Evolutionary conservation across 345 rosid genomes (phyloP), one percentile per base, ranked within the genome.

Genomic region (Carallia pectinifolia): DNA sequence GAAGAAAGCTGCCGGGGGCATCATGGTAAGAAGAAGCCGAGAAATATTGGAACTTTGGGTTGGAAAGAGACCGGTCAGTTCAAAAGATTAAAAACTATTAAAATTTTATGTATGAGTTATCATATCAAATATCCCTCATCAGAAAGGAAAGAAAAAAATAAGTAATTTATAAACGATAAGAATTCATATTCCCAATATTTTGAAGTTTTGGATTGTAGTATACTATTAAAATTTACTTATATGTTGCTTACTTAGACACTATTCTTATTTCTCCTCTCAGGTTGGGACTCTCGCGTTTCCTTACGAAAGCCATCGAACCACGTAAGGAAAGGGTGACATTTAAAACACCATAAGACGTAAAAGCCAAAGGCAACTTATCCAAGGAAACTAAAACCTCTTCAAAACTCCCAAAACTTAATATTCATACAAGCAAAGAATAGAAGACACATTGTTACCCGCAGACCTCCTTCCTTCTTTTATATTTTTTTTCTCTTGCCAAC

Each of bases 351-450:
- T 13, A 40, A 71, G 79, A 69, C 76, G 76, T 55, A 69, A 66
- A 63, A 59, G 64, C 60, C 62, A 13, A 77, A 83, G 77, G 65
- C 85, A 83, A 73, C 23, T 23, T 23, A 23, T 71, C 55, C 61
- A 89, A 82, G 82, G 82, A 88, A 80, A 67, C 81, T 71, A 55
- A 82, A 74, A 30, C 69, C 67, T 62, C 44, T 18, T 4, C 23
- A 9, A 2, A 1, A 4, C 48, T 47, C 52, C 33, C 18, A 31
- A 27, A 30, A 23, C 23, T 23, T 23, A 23, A 56, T 56, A 56
- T 33, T 34, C 87, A 79, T 69, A 79, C 87, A 81, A 75, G 86
- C 67, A 80, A 88, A 84, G 88, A 70, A 85, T 85, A 76, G 87
- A 82, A 85, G 81, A 80, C 75, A 52, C 56, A 33, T 53, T 64